Evolutionary conservation across 2,329 filamentous ascomycete species (phyloP), one percentile per base, ranked within the genome.

Genomic region (Sporothrix luriei): DNA sequence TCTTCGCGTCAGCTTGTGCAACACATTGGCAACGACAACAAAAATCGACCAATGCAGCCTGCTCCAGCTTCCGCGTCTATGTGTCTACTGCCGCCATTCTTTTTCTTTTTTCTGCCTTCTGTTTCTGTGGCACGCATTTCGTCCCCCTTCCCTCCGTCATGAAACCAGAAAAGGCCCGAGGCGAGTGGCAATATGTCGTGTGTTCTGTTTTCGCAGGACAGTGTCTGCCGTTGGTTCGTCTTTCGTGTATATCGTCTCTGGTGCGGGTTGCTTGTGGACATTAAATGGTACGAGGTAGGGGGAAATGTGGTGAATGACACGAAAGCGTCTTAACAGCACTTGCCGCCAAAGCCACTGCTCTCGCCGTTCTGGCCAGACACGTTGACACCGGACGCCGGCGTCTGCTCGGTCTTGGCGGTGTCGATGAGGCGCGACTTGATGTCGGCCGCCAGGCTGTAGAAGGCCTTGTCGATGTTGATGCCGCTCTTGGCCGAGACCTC

Each of bases 381-480:
- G 78, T 89, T 91, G 75, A 94, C 89, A 59, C 88, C 88, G 72
- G 82, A 80, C 48, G 80, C 76, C 57, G 82, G 78, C 48, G 84
- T 80, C 76, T 88, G 86, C 75, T 95, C 91, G 73, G 88, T 88
- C 84, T 94, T 93, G 74, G 90, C 88, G 73, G 90, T 96, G 80
- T 98, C 94, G 81, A 97, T 95, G 80, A 97, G 90, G 75, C 93
- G 90, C 87, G 97, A 97, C 89, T 99, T 99, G 85, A 99, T 98
- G 79, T 98, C 94, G 74, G 91, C 88, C 19, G 95, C 95, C 75
- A 99, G 88, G 79, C 87, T 94, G 84, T 96, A 98, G 80, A 99
- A 99, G 21, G 95, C 95, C 84, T 97, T 94, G 82, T 99, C 95
- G 77, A 99, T 96, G 83, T 99, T 99, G 88, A 97, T 97, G 84